These are phyloP conservation scores for Trichoderma sp. DNA, from an alignment of 2,329 filamentous ascomycete genomes.

Conservation along the genomic window DNA sequence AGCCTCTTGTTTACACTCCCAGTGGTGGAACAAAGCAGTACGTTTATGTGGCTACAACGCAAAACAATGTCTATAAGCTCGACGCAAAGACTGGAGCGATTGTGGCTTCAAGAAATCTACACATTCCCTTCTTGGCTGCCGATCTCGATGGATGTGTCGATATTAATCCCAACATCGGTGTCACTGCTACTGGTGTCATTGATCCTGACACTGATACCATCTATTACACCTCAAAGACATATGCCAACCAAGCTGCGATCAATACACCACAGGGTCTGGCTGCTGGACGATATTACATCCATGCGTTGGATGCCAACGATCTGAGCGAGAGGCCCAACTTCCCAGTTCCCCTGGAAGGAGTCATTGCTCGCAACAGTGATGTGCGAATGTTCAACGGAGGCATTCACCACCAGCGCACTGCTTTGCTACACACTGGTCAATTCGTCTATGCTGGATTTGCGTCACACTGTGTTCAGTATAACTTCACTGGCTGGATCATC, in stretches of 20 bases:
- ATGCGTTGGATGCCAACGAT: conserved; percentile 46
- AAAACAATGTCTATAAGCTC: conserved; percentile 62
- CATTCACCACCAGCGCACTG: conserved; percentile 56
- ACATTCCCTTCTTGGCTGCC: conserved; percentile 53
- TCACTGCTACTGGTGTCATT: conserved; percentile 52
- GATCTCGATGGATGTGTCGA: conserved; percentile 55
- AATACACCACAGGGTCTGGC: conserved; percentile 41
- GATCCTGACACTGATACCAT: conserved; percentile 50
- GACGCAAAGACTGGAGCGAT: conserved; percentile 59
- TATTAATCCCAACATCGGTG: conserved; percentile 51
- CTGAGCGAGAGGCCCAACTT: conserved; percentile 47
- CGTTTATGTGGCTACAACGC: conserved; percentile 59
- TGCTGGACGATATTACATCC: conserved; percentile 44
- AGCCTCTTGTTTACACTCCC: conserved; percentile 56
- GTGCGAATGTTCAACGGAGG: conserved; percentile 57
- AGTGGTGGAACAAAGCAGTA: conserved; percentile 52
- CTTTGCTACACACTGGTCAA: conserved; percentile 50
- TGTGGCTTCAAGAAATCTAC: conserved; percentile 51
- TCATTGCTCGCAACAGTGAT: conserved; percentile 50
- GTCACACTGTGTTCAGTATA: conserved; percentile 59
- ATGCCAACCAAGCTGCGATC: conserved; percentile 40
- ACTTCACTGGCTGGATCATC: conserved; percentile 58
- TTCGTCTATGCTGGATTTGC: conserved; percentile 58
- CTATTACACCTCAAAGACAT: conserved; percentile 51
- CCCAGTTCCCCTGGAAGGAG: conserved; percentile 53